Percentiles rank a stretch among this genome's conserved stretches.
phyloP scores from a whole-genome alignment of 768 basidiomycete species.

The Auricularia heimuer region DNA sequence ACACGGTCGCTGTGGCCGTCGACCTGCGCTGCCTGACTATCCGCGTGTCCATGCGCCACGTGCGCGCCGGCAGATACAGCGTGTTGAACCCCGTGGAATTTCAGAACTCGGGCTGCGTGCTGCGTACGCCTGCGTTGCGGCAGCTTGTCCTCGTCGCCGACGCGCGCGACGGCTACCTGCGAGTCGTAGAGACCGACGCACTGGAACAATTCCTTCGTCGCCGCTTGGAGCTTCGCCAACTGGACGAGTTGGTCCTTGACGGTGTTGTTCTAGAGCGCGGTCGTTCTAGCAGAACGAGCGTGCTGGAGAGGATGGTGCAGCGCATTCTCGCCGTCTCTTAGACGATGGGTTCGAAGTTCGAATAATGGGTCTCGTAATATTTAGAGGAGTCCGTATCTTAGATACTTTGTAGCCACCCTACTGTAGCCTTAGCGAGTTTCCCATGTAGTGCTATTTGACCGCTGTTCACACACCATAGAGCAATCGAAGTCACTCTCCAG shows the following conservation, averaged over 20 bases:
- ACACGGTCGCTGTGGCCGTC: neutral
- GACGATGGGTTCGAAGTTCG: too few species aligned
- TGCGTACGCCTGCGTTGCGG: neutral
- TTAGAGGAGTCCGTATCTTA: too few species aligned
- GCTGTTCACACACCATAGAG: too few species aligned
- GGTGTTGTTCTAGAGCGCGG: neutral
- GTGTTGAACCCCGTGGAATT: neutral
- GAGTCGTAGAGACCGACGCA: neutral
- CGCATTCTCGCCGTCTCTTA: too few species aligned
- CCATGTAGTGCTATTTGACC: too few species aligned
- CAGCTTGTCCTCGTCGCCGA: neutral
- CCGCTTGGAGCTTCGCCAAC: neutral
- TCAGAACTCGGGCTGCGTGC: neutral
- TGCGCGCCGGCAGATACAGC: neutral
- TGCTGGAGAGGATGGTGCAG: too few species aligned
- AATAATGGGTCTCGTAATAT: too few species aligned
- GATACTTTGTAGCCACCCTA: too few species aligned
- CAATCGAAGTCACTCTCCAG: too few species aligned
- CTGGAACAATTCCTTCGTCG: neutral
- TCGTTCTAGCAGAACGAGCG: too few species aligned
- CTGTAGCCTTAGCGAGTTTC: too few species aligned
- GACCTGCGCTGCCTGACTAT: neutral
- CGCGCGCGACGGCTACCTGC: neutral
- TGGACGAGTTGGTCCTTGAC: neutral
- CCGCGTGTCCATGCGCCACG: neutral